phyloP scores from a whole-genome alignment of 768 basidiomycete genomes.

The Boletellus emodensis region DNA sequence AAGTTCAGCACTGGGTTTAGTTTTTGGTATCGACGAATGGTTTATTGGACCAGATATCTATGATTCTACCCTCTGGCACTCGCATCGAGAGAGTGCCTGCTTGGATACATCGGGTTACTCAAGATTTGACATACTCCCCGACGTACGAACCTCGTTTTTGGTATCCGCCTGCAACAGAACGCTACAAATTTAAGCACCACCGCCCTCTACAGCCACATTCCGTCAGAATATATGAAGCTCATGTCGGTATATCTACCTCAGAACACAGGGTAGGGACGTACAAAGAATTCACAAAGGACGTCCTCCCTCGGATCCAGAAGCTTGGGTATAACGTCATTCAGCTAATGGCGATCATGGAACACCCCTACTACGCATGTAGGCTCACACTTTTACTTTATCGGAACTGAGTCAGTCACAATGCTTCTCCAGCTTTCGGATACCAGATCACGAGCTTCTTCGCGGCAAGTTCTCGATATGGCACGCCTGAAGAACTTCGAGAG shows the following conservation, averaged over 20 bases:
- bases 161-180: constrained; percentile 78
- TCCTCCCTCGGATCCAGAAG: constrained; percentile 82
- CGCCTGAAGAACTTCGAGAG: constrained; percentile 93
- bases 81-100: constrained; percentile 90
- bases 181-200: constrained; percentile 78
- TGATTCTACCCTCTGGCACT: constrained; percentile 73
- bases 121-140: constrained; percentile 84
- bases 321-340: constrained; percentile 97
- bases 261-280: constrained; percentile 90
- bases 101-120: constrained; percentile 95
- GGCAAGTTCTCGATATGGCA: constrained; percentile 92
- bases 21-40: background rate
- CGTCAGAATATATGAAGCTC: constrained; percentile 91
- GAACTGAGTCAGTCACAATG: background rate
- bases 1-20: constrained; percentile 11
- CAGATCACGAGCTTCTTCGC: constrained; percentile 98
- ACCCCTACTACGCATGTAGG: constrained; percentile 96
- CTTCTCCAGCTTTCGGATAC: constrained; percentile 83
- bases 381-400: constrained; percentile 6
- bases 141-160: constrained; percentile 98
- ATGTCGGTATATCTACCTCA: constrained; percentile 92
- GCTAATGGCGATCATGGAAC: constrained; percentile 98
- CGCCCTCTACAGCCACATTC: constrained; percentile 63
- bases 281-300: constrained; percentile 86
- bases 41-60: constrained; percentile 66